phyloP scores from a whole-genome alignment of 169 alveolate species.

The Plasmodium gaboni region DNA sequence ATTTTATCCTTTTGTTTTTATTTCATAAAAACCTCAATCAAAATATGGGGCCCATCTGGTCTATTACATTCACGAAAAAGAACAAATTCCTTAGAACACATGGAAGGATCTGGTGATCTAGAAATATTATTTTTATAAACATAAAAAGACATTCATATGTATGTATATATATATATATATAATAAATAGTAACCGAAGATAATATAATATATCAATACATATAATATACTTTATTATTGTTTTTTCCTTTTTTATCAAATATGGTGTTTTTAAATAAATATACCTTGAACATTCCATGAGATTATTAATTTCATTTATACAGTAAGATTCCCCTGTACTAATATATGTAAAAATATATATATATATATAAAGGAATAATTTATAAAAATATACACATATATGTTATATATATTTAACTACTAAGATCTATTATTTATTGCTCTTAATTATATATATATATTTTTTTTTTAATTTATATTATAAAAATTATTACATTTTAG shows the following conservation, averaged over 20 bases:
- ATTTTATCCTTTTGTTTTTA: constrained; percentile 12
- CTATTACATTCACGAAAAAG: constrained; percentile 86
- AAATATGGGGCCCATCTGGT: constrained; percentile 85
- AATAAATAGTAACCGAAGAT: too few relatives aligned
- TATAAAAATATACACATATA: background rate
- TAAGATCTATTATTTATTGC: background rate
- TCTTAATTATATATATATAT: background rate
- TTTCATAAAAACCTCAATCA: constrained; percentile 77
- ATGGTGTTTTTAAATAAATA: background rate
- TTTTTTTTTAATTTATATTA: background rate
- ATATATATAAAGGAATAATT: background rate
- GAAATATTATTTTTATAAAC: background rate
- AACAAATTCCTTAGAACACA: constrained; percentile 85
- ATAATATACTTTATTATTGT: background rate
- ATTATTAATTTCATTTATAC: constrained; percentile 80
- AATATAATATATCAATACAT: background rate
- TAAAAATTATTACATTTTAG: constrained; percentile 46
- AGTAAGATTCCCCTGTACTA: constrained; percentile 79
- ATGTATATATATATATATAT: too few relatives aligned
- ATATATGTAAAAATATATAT: constrained; percentile 1
- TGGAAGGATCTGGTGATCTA: constrained; percentile 82
- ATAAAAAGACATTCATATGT: background rate
- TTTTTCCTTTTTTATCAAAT: background rate
- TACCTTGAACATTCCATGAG: constrained; percentile 84
- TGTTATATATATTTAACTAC: background rate